Base-by-base conservation (phyloP, 2,329 filamentous ascomycete genomes). In the Emydomyces testavorans region DNA sequence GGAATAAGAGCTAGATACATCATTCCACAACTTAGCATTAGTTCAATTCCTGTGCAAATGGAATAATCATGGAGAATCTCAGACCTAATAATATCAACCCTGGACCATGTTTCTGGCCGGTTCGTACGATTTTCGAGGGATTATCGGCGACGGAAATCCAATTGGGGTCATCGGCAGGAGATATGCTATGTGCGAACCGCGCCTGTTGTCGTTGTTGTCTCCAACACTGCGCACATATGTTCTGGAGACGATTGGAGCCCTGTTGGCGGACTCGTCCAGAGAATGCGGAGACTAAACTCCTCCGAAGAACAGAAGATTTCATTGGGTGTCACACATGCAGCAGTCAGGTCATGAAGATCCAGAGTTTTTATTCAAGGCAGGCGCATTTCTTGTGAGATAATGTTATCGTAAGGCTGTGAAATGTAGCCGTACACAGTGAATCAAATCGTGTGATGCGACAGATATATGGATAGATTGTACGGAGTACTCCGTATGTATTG, bases 141-240 rank as follows among this genome's bases (percentile, higher is more conserved):
- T 85, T 82, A 69, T 98, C 90, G 55, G 95, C 77, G 54, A 94
- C 80, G 6, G 88, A 94, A 51, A 79, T 75, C 71, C 93, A 95
- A 61, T 75, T 75, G 1, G 85, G 83, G 61, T 88, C 78, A 59
- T 94, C 86, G 57, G 76, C 82, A 26, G 78, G 75, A 28, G 37
- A n/a, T n/a, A n/a, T n/a, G n/a, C n/a, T 75, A 29, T 65, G 62
- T 29, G 65, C 64, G 54, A 64, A 66, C 35, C 67, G 64, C 48
- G 60, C 57, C 51, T 68, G 65, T 46, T 65, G 62, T 18, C 44
- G 23, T 50, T 68, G 65, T 23, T 56, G 54, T 37, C 43, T 52
- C 52, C 61, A 61, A 49, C 64, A 67, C 57, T 60, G 58, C 48
- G 58, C 48, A 54, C 61, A 66, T 50, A 65, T 60, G 8, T 60